phyloP scores from a whole-genome alignment of 495 filamentous ascomycete genomes.

The Aspergillus sclerotioniger region DNA sequence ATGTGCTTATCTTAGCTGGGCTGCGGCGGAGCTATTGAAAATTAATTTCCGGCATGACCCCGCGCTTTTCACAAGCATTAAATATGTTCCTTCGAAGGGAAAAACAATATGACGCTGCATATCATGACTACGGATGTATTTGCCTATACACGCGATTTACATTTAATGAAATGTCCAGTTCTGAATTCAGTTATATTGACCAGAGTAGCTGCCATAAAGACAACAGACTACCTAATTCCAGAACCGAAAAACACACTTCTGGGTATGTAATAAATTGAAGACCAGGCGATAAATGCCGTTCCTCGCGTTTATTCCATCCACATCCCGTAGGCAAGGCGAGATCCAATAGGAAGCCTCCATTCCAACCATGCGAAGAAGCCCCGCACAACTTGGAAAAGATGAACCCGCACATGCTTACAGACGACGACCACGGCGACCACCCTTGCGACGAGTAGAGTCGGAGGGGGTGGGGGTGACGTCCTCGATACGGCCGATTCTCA shows the following conservation, averaged over 20 bases:
- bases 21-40: neutral
- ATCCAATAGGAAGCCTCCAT: conserved; percentile 35
- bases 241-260: conserved; percentile 34
- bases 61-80: neutral
- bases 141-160: no score
- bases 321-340: conserved; percentile 34
- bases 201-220: conserved; percentile 6
- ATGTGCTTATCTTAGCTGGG: conserved; percentile 5
- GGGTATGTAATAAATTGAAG: conserved; percentile 50
- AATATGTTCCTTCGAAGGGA: no score
- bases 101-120: no score
- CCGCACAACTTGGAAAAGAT: conserved; percentile 29
- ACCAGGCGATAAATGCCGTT: conserved; percentile 57
- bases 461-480: conserved; percentile 98
- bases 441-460: conserved; percentile 98
- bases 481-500: conserved; percentile 99
- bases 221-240: conserved; percentile 13
- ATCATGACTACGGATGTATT: no score
- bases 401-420: conserved; percentile 61
- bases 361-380: conserved; percentile 31
- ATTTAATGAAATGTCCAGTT: neutral
- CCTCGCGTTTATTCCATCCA: conserved; percentile 59
- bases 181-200: conserved; percentile 19
- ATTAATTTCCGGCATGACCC: neutral
- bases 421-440: conserved; percentile 99